These are phyloP conservation scores for Albophoma yamanashiensis DNA, from an alignment of 2,329 filamentous ascomycete genomes.

Conservation along the genomic window DNA sequence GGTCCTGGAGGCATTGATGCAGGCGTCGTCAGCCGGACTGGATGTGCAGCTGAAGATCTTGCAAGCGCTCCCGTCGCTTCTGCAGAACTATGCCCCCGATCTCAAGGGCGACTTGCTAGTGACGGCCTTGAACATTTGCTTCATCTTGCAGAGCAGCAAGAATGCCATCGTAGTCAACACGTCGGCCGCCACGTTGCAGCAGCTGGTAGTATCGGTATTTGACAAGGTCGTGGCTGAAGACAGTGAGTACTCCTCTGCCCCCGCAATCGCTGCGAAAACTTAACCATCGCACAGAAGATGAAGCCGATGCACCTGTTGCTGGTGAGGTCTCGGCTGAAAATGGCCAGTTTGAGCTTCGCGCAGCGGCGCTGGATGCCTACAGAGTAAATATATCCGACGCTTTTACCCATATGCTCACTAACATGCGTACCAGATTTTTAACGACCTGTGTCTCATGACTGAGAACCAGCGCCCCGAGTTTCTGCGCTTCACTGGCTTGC, in stretches of 20 bases:
- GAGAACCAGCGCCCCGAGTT: slow-evolving; percentile 78
- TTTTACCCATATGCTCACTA: neutral
- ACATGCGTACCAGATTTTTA: slow-evolving; percentile 52
- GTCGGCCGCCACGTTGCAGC: slow-evolving; percentile 90
- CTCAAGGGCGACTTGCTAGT: slow-evolving; percentile 73
- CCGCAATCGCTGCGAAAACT: neutral
- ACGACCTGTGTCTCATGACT: slow-evolving; percentile 79
- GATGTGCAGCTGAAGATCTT: slow-evolving; percentile 95
- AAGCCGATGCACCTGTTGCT: slow-evolving; percentile 43
- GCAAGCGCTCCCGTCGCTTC: slow-evolving; percentile 76
- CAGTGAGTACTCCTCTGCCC: slow-evolving; percentile 35
- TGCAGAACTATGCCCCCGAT: slow-evolving; percentile 82
- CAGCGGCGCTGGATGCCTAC: slow-evolving; percentile 78
- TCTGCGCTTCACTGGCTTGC: slow-evolving; percentile 65
- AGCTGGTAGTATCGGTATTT: slow-evolving; percentile 84
- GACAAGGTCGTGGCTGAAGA: slow-evolving; percentile 83
- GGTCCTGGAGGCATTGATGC: slow-evolving; percentile 77
- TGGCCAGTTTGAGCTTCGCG: slow-evolving; percentile 53
- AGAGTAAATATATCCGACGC: slow-evolving; percentile 36
- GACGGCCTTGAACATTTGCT: slow-evolving; percentile 80
- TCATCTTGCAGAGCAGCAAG: slow-evolving; percentile 82
- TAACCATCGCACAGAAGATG: slow-evolving; percentile 20
- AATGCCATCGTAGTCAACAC: slow-evolving; percentile 92
- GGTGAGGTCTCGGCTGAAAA: slow-evolving; percentile 59
- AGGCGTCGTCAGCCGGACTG: slow-evolving; percentile 68